Evolutionary conservation across 2,329 filamentous ascomycete genomes (phyloP).

Genomic region (Penicillium polonicum): DNA sequence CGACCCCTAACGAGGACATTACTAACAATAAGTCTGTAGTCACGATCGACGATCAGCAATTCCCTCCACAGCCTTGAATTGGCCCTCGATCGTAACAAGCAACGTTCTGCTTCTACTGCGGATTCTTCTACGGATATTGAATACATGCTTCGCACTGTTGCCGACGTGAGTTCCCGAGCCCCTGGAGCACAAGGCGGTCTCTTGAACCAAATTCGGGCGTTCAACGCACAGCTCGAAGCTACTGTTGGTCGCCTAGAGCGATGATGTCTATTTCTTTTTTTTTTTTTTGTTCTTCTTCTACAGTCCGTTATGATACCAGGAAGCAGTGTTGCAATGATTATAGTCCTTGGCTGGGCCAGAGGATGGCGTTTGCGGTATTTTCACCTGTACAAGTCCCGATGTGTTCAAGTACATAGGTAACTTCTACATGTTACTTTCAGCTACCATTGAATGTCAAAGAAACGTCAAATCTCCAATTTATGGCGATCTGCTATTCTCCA

Average conservation of each 20-base stretch:
- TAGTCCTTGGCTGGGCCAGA: constrained; percentile 1
- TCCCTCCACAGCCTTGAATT: constrained; percentile 44
- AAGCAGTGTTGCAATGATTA: not conserved
- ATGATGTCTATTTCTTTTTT: constrained; percentile 12
- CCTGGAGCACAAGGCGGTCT: constrained; percentile 43
- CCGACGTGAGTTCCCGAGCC: constrained; percentile 41
- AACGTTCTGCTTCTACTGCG: constrained; percentile 18
- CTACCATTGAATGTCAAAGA: not conserved
- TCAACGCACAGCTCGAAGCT: constrained; percentile 46
- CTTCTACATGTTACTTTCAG: not conserved
- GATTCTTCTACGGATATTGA: constrained; percentile 40
- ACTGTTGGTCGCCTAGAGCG: constrained; percentile 31
- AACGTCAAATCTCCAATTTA: not conserved
- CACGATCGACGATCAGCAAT: constrained; percentile 43
- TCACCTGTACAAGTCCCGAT: not conserved
- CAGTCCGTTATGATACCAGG: constrained; percentile 9
- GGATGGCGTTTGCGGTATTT: constrained; percentile 1
- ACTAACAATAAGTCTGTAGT: constrained; percentile 27
- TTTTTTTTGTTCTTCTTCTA: not conserved
- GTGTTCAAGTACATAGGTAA: not conserved
- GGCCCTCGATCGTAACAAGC: constrained; percentile 40
- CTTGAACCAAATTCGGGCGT: constrained; percentile 41
- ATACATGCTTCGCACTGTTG: constrained; percentile 44
- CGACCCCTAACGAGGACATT: not conserved
- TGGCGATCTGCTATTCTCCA: not conserved